Conservation (phyloP, 2,329 filamentous ascomycete genomes). For the Parastagonospora nodorum region DNA sequence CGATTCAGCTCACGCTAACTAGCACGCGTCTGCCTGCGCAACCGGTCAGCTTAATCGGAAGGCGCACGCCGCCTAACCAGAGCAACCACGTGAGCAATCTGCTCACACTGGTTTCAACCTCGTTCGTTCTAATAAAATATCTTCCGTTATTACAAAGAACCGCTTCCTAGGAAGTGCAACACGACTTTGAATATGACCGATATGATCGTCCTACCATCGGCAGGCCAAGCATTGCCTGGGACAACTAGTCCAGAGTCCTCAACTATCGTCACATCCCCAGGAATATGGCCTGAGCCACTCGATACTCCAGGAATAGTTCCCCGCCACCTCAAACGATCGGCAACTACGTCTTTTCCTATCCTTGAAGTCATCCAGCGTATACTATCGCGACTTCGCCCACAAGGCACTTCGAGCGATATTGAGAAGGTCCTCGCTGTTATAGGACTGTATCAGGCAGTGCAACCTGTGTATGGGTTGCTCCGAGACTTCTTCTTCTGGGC, state of each 20-base stretch:
- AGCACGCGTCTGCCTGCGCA: too few species aligned
- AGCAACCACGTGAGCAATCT: too few species aligned
- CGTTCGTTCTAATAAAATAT: too few species aligned
- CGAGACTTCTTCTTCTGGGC: slow-evolving; percentile 24
- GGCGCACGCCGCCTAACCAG: too few species aligned
- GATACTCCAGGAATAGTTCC: slow-evolving; percentile 32
- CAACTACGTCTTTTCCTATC: slow-evolving; percentile 23
- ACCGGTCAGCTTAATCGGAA: too few species aligned
- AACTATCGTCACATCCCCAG: not conserved
- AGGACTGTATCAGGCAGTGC: slow-evolving; percentile 28
- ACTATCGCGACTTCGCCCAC: slow-evolving; percentile 24
- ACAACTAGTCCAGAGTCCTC: not conserved
- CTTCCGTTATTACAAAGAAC: too few species aligned
- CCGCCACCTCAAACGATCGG: slow-evolving; percentile 24
- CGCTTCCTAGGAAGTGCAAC: too few species aligned
- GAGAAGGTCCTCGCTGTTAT: slow-evolving; percentile 30
- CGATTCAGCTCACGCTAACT: too few species aligned
- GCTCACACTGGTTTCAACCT: too few species aligned
- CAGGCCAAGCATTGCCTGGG: not conserved
- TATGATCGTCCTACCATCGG: too few species aligned
- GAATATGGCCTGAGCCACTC: slow-evolving; percentile 31
- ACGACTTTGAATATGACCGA: too few species aligned
- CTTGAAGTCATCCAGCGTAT: slow-evolving; percentile 38
- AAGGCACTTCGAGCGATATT: slow-evolving; percentile 13
- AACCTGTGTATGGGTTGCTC: slow-evolving; percentile 20